Conservation (phyloP, 768 basidiomycete genomes). For the Kwoniella dejecticola region DNA sequence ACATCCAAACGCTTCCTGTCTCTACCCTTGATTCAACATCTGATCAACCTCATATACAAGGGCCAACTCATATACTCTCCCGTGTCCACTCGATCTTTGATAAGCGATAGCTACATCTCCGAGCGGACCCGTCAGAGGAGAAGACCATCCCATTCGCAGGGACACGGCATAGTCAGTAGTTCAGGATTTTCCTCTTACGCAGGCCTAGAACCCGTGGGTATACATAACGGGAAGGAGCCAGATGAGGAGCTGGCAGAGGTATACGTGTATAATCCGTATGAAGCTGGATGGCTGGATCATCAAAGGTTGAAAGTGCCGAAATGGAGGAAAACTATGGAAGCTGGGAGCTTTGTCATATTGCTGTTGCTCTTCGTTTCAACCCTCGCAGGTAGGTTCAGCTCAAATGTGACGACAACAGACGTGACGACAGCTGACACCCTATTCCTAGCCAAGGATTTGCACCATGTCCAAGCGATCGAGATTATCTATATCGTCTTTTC, state of each 20-base stretch:
- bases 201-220: background rate
- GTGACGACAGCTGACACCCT: background rate
- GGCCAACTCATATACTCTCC: conserved; percentile 59
- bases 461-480: conserved; percentile 66
- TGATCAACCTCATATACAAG: conserved; percentile 82
- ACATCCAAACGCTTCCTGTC: conserved; percentile 80
- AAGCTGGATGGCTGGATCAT: conserved; percentile 68
- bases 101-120: conserved; percentile 81
- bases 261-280: conserved; percentile 51
- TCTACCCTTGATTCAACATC: conserved; percentile 78
- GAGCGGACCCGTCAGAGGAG: conserved; percentile 63
- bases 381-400: conserved; percentile 64
- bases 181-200: conserved; percentile 9
- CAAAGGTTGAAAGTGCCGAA: conserved; percentile 81
- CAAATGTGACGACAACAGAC: background rate
- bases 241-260: conserved; percentile 41
- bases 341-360: conserved; percentile 72
- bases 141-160: conserved; percentile 61
- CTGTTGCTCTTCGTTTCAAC: conserved; percentile 72
- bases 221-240: background rate
- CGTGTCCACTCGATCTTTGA: conserved; percentile 67
- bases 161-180: conserved; percentile 1
- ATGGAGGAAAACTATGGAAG: conserved; percentile 63
- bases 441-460: conserved; percentile 67
- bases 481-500: conserved; percentile 73